These are phyloP conservation scores for Chrysanthemum makinoi DNA, from an alignment of 129 eudicot species.

Conservation along the genomic window DNA sequence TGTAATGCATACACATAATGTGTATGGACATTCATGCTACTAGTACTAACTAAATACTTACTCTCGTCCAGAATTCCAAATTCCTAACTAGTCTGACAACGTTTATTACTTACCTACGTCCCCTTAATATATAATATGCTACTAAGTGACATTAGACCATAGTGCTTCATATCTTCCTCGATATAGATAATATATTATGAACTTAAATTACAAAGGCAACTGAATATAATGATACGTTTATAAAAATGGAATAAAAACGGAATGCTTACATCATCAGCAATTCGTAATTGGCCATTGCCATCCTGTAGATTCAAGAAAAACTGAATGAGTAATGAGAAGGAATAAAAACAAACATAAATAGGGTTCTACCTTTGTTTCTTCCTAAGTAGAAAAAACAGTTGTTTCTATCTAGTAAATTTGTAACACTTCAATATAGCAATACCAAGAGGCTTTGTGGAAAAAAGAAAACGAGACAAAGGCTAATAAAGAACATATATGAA, in stretches of 20 bases:
- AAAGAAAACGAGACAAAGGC: not conserved
- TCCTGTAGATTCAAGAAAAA: constrained; percentile 50
- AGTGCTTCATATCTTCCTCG: not conserved
- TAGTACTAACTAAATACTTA: not conserved
- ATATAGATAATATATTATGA: not conserved
- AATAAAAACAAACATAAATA: not conserved
- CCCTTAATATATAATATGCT: too few relatives aligned
- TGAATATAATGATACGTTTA: not conserved
- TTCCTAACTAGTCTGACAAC: not conserved
- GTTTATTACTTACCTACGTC: too few relatives aligned
- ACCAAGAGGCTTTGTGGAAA: not conserved
- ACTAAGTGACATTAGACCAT: too few relatives aligned
- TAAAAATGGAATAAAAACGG: constrained; percentile 8
- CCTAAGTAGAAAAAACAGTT: not conserved
- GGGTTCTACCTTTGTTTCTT: not conserved
- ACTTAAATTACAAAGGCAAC: not conserved
- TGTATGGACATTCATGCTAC: not conserved
- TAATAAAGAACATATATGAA: not conserved
- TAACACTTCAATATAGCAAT: not conserved
- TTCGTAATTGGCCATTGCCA: constrained; percentile 60
- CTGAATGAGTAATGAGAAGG: not conserved
- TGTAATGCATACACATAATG: not conserved
- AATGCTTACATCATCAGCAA: constrained; percentile 90
- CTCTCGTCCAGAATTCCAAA: not conserved
- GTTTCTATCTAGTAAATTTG: not conserved